Percentiles rank a stretch among this genome's conserved stretches.
These are phyloP conservation scores for Paraurostyla sp. DNA, from an alignment of 73 alveolate species.

Conservation along the genomic window DNA sequence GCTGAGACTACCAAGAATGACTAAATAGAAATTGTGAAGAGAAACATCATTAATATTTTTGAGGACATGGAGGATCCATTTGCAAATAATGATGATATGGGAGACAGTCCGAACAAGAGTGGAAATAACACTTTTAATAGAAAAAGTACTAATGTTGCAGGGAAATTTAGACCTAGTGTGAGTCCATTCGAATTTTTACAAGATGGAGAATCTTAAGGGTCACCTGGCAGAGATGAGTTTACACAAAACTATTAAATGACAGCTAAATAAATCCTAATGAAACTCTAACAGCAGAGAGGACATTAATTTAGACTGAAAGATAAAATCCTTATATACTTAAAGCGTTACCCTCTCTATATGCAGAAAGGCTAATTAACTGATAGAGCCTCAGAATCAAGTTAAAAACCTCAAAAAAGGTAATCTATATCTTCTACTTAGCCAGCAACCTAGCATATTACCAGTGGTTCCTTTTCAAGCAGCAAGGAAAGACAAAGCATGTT, in stretches of 20 bases:
- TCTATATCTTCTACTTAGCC: too few relatives aligned
- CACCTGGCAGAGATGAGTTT: background rate
- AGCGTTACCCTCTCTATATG: constrained; percentile 51
- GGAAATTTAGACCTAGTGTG: background rate
- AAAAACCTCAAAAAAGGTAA: too few relatives aligned
- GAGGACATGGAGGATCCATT: constrained; percentile 64
- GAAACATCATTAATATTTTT: constrained; percentile 37
- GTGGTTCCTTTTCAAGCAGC: too few relatives aligned
- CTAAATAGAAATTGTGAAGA: constrained; percentile 25
- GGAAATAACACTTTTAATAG: background rate
- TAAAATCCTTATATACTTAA: constrained; percentile 28
- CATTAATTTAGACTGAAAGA: constrained; percentile 46
- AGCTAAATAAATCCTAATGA: background rate
- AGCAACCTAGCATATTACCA: too few relatives aligned
- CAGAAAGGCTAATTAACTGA: background rate
- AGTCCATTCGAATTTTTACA: background rate
- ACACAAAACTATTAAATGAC: background rate
- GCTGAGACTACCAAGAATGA: constrained; percentile 65
- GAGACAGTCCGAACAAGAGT: background rate
- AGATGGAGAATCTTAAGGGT: background rate
- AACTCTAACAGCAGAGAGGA: constrained; percentile 13
- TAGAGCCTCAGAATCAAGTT: background rate
- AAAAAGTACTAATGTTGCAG: background rate
- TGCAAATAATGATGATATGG: background rate
- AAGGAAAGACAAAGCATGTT: constrained; percentile 14